Conservation (phyloP, 768 basidiomycete species). For the Dictyophora rubrovolvata region DNA sequence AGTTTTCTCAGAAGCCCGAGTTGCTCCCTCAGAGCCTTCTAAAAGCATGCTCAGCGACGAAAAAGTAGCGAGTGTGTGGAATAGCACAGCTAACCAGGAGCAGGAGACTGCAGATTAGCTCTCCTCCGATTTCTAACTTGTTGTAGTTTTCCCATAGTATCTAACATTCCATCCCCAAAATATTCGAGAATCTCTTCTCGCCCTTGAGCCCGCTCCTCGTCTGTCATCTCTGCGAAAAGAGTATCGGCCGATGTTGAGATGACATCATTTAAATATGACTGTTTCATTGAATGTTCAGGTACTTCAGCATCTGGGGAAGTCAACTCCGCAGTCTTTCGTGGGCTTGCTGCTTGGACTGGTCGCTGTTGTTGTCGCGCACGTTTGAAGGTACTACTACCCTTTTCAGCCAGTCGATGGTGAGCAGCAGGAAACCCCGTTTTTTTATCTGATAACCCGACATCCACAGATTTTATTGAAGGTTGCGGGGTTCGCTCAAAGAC, state of each 20-base stretch:
- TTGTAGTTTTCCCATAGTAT: conserved; percentile 47
- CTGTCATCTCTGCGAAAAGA: conserved; percentile 52
- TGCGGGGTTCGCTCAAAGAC: neutral
- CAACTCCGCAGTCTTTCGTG: neutral
- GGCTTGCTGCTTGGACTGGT: neutral
- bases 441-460: neutral
- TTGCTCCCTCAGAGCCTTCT: conserved; percentile 1
- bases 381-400: conserved; percentile 4
- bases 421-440: conserved; percentile 4
- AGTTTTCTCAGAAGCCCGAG: conserved; percentile 3
- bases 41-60: neutral
- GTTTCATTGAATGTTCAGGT: neutral
- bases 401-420: neutral
- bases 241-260: conserved; percentile 1
- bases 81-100: neutral
- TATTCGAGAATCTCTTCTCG: conserved; percentile 54
- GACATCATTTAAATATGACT: neutral
- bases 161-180: conserved; percentile 58
- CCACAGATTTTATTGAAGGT: neutral
- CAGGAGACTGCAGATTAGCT: neutral
- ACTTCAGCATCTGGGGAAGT: neutral
- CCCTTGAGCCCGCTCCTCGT: conserved; percentile 60
- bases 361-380: neutral
- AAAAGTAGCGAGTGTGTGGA: too few relatives aligned
- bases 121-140: conserved; percentile 32